Evolutionary conservation across 192 early-diverging fungal species (phyloP).

Genomic region (Dissophora ornata): DNA sequence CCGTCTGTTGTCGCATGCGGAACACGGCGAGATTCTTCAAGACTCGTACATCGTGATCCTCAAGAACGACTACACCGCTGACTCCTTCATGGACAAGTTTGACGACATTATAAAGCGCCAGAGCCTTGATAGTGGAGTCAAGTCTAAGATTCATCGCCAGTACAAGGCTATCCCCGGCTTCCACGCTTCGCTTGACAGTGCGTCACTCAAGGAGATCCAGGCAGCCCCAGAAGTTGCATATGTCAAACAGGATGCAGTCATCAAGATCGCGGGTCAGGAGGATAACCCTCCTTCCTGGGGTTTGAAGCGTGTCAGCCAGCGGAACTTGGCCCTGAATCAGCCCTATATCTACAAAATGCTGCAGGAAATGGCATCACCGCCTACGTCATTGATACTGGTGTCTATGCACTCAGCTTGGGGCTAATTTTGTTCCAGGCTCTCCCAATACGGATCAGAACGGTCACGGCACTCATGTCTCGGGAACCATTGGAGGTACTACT

Average conservation of each 20-base stretch:
- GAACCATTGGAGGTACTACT: constrained; percentile 59
- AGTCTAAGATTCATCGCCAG: constrained; percentile 22
- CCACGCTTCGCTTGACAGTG: constrained; percentile 17
- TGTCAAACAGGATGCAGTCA: constrained; percentile 37
- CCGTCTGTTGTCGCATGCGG: constrained; percentile 9
- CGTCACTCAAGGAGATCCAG: constrained; percentile 31
- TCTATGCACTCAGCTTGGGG: constrained; percentile 54
- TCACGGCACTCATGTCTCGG: constrained; percentile 70
- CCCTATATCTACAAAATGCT: constrained; percentile 38
- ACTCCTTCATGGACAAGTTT: constrained; percentile 15
- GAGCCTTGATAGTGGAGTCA: constrained; percentile 18
- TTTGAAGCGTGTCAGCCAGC: constrained; percentile 56
- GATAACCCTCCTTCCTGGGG: constrained; percentile 61
- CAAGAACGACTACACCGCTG: neutral
- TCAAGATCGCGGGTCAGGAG: constrained; percentile 23
- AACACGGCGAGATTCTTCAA: constrained; percentile 43
- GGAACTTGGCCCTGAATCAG: constrained; percentile 51
- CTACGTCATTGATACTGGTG: constrained; percentile 65
- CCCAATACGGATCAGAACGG: constrained; percentile 57
- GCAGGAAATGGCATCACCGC: constrained; percentile 53
- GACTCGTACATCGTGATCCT: constrained; percentile 69
- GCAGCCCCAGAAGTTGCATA: constrained; percentile 24
- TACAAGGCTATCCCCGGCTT: constrained; percentile 18
- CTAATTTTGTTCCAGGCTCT: constrained; percentile 47
- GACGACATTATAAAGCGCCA: constrained; percentile 10